These are phyloP conservation scores for Microdochium bolleyi DNA, from an alignment of 2,329 filamentous ascomycete species.

Conservation along the genomic window DNA sequence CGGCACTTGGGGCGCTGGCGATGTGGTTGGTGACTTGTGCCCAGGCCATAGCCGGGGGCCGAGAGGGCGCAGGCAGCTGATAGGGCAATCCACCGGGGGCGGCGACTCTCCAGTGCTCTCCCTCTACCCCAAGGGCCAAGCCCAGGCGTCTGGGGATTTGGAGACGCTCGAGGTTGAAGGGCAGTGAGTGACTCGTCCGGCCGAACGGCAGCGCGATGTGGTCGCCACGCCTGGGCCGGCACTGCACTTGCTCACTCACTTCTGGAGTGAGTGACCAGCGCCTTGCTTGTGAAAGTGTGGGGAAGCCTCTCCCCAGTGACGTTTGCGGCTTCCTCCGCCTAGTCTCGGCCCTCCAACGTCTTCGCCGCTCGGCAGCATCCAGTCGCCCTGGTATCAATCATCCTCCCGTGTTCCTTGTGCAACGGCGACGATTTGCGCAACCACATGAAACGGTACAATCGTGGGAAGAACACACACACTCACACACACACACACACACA, in stretches of 20 bases:
- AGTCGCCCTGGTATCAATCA: no score
- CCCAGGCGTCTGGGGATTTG: no score
- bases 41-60: background rate
- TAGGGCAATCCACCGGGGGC: background rate
- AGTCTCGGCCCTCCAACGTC: background rate
- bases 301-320: slow-evolving; percentile 9
- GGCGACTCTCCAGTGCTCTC: background rate
- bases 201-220: background rate
- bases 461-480: no score
- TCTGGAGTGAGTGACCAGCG: no score
- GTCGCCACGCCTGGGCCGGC: background rate
- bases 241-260: background rate
- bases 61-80: background rate
- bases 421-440: no score
- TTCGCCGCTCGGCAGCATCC: no score
- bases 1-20: background rate
- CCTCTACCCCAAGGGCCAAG: background rate
- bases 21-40: background rate
- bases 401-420: no score
- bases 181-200: background rate
- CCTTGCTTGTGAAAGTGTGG: slow-evolving; percentile 24
- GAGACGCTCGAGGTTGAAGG: background rate
- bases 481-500: no score
- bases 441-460: no score
- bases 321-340: background rate